Conservation (phyloP, 768 basidiomycete species). For the Porpolomopsis calyptriformis region DNA sequence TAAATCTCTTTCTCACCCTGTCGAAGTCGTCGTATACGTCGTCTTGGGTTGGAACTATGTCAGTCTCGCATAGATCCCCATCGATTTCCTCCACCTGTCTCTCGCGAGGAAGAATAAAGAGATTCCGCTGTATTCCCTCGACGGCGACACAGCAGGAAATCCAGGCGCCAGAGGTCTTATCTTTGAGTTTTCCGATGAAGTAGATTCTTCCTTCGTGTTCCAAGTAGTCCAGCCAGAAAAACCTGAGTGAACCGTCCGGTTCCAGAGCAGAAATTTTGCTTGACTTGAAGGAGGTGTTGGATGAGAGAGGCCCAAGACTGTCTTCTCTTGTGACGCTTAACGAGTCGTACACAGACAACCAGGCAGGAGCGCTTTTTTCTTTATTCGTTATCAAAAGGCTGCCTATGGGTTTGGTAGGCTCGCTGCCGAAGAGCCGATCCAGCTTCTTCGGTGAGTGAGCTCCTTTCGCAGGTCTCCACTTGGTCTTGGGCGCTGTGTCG, state of each 20-base stretch:
- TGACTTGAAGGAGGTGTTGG: slow-evolving; percentile 26
- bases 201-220: slow-evolving; percentile 78
- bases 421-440: slow-evolving; percentile 6
- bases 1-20: slow-evolving; percentile 55
- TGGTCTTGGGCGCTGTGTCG: slow-evolving; percentile 23
- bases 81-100: slow-evolving; percentile 47
- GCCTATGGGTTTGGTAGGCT: not conserved
- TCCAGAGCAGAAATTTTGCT: slow-evolving; percentile 55
- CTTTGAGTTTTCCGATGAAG: slow-evolving; percentile 85
- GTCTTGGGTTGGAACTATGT: slow-evolving; percentile 53
- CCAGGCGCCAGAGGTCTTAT: slow-evolving; percentile 58
- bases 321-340: slow-evolving; percentile 54
- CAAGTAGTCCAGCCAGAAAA: slow-evolving; percentile 96
- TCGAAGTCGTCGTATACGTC: slow-evolving; percentile 85
- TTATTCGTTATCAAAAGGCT: slow-evolving; percentile 8
- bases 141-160: slow-evolving; percentile 82
- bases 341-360: slow-evolving; percentile 70
- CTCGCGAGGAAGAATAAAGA: slow-evolving; percentile 78
- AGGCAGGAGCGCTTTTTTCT: slow-evolving; percentile 47
- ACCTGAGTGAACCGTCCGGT: slow-evolving; percentile 71
- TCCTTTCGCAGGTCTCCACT: slow-evolving; percentile 15
- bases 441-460: slow-evolving; percentile 11
- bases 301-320: slow-evolving; percentile 39
- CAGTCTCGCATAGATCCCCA: slow-evolving; percentile 58
- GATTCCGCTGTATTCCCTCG: slow-evolving; percentile 77